These are phyloP conservation scores for Cyberlindnera mrakii DNA, from an alignment of 805 yeast species.

Conservation along the genomic window DNA sequence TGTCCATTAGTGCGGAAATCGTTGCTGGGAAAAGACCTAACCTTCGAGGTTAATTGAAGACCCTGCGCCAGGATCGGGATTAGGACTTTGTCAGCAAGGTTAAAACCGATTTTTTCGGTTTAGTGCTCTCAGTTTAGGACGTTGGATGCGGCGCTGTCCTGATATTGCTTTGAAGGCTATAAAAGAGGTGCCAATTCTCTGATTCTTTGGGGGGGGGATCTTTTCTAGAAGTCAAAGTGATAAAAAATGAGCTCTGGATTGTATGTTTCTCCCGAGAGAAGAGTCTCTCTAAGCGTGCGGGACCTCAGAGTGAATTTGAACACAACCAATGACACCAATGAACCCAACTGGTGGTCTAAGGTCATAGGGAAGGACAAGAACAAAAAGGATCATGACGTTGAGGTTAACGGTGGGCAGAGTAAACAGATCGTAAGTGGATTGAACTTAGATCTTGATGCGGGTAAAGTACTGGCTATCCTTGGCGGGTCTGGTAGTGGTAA, in stretches of 20 bases:
- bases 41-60: too few relatives aligned
- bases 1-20: too few relatives aligned
- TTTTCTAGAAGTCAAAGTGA: background rate
- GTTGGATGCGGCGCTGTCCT: too few relatives aligned
- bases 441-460: slow-evolving; percentile 53
- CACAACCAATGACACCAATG: background rate
- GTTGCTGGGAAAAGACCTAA: too few relatives aligned
- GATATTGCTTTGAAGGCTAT: too few relatives aligned
- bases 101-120: too few relatives aligned
- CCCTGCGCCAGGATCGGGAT: too few relatives aligned
- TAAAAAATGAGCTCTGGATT: background rate
- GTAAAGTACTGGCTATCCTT: slow-evolving; percentile 69
- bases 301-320: slow-evolving; percentile 8
- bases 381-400: background rate
- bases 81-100: too few relatives aligned
- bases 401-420: background rate
- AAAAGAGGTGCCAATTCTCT: background rate
- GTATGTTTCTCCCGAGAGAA: background rate
- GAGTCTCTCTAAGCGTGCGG: slow-evolving; percentile 10
- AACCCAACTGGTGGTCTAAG: too few relatives aligned
- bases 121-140: too few relatives aligned
- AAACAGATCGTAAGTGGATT: slow-evolving; percentile 42
- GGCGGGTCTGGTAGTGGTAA: slow-evolving; percentile 90
- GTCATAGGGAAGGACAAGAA: background rate
- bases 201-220: background rate